These are phyloP conservation scores for Phytophthora citricola DNA, from an alignment of 352 stramenopile species.

Conservation along the genomic window DNA sequence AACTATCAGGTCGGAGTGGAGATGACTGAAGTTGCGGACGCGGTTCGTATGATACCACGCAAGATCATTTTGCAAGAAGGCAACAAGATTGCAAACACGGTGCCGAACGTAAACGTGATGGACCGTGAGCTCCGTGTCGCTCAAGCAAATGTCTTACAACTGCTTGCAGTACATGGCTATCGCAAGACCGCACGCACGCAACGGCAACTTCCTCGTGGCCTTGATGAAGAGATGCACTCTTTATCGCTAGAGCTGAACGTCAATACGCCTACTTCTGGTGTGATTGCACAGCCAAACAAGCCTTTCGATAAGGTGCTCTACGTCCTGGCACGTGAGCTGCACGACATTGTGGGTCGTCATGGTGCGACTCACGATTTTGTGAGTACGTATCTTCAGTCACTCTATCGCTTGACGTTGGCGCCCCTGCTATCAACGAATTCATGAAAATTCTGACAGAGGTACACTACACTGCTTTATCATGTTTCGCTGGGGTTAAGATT, in stretches of 20 bases:
- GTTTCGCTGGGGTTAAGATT: not conserved
- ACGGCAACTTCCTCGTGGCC: slow-evolving; percentile 62
- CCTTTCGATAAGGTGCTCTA: slow-evolving; percentile 79
- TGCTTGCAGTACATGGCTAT: slow-evolving; percentile 61
- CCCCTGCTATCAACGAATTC: slow-evolving; percentile 79
- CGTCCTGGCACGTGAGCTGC: slow-evolving; percentile 70
- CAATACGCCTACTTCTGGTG: slow-evolving; percentile 77
- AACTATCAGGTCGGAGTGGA: slow-evolving; percentile 76
- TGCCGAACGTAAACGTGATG: slow-evolving; percentile 55
- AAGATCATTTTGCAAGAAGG: slow-evolving; percentile 79
- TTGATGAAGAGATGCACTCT: slow-evolving; percentile 81
- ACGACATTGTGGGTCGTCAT: slow-evolving; percentile 69
- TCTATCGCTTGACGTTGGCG: slow-evolving; percentile 74
- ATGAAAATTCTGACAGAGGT: slow-evolving; percentile 81
- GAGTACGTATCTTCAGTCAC: slow-evolving; percentile 73
- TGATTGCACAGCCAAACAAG: slow-evolving; percentile 79
- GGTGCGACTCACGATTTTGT: slow-evolving; percentile 72
- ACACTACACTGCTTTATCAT: slow-evolving; percentile 19
- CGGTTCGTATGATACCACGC: slow-evolving; percentile 74
- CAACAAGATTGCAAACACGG: slow-evolving; percentile 47
- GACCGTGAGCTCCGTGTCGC: slow-evolving; percentile 76
- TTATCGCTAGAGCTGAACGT: slow-evolving; percentile 80
- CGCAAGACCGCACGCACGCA: slow-evolving; percentile 71
- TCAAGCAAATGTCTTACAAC: slow-evolving; percentile 69
- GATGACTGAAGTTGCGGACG: slow-evolving; percentile 50